Percentiles rank a stretch among this genome's conserved stretches.
Conservation (phyloP, 352 stramenopile genomes). For the Pythium rhizo-oryzae region DNA sequence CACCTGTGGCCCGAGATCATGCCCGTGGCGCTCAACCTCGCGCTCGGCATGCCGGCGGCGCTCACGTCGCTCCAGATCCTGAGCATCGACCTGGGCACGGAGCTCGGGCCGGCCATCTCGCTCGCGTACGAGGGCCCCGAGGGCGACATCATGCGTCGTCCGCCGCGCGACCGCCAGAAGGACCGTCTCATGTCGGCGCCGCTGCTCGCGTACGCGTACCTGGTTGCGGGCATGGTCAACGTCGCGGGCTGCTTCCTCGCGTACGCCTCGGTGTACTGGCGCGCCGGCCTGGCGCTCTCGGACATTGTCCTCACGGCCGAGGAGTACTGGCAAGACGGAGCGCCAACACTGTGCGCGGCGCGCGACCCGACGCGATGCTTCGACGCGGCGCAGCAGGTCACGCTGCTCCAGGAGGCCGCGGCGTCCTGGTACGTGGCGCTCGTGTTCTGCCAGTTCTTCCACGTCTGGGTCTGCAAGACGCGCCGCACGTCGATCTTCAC, state of each 20-base stretch:
- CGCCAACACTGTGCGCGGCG: slow-evolving; percentile 31
- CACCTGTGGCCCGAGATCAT: slow-evolving; percentile 85
- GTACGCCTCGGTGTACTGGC: slow-evolving; percentile 42
- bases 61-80: slow-evolving; percentile 90
- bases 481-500: slow-evolving; percentile 67
- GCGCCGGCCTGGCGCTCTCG: slow-evolving; percentile 36
- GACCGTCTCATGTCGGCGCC: slow-evolving; percentile 81
- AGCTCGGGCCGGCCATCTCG: slow-evolving; percentile 89
- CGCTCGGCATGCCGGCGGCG: slow-evolving; percentile 77
- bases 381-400: slow-evolving; percentile 41
- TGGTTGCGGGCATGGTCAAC: slow-evolving; percentile 84
- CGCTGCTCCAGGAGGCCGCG: slow-evolving; percentile 46
- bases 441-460: slow-evolving; percentile 80
- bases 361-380: slow-evolving; percentile 31
- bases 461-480: slow-evolving; percentile 88
- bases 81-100: slow-evolving; percentile 87
- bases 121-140: slow-evolving; percentile 86
- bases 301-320: slow-evolving; percentile 44
- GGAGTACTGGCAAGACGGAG: slow-evolving; percentile 29
- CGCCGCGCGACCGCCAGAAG: slow-evolving; percentile 59
- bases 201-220: slow-evolving; percentile 85
- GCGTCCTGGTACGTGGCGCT: slow-evolving; percentile 71
- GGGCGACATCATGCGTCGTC: slow-evolving; percentile 77
- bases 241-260: slow-evolving; percentile 44
- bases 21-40: slow-evolving; percentile 67